phyloP scores from a whole-genome alignment of 495 filamentous ascomycete genomes.

The Penicillium robsamsonii region DNA sequence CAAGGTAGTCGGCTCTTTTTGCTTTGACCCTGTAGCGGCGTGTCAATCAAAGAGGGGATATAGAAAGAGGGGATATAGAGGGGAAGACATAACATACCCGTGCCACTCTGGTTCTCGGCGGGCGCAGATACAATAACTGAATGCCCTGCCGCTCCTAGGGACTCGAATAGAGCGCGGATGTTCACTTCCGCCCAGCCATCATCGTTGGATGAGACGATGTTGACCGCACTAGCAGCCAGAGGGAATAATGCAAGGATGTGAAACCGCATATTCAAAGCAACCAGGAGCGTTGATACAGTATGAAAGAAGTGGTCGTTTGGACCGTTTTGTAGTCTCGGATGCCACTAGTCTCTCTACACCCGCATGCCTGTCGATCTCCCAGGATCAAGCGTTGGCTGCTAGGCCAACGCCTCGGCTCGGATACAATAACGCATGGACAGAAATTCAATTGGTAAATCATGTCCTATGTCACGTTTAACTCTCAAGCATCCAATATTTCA shows the following conservation, averaged over 20 bases:
- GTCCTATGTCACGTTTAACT: background rate
- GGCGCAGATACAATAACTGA: constrained; percentile 61
- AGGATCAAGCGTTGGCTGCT: background rate
- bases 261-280: constrained; percentile 14
- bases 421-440: background rate
- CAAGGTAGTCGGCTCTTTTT: constrained; percentile 45
- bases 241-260: constrained; percentile 1
- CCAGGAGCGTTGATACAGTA: background rate
- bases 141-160: constrained; percentile 52
- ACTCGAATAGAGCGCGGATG: constrained; percentile 53
- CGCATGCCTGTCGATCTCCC: constrained; percentile 1
- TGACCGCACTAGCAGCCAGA: constrained; percentile 36
- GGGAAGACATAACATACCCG: constrained; percentile 36
- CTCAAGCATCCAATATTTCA: no score
- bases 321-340: constrained; percentile 1
- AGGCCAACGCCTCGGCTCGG: background rate
- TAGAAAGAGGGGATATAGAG: no score
- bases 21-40: constrained; percentile 46
- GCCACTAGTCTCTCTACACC: background rate
- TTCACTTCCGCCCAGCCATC: constrained; percentile 73
- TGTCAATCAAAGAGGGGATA: background rate
- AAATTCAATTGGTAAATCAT: background rate
- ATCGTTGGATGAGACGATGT: constrained; percentile 65
- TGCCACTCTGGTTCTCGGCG: constrained; percentile 63
- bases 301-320: background rate